Base-by-base conservation (phyloP, 192 early-diverging fungal genomes). In the Pilaira anomala region DNA sequence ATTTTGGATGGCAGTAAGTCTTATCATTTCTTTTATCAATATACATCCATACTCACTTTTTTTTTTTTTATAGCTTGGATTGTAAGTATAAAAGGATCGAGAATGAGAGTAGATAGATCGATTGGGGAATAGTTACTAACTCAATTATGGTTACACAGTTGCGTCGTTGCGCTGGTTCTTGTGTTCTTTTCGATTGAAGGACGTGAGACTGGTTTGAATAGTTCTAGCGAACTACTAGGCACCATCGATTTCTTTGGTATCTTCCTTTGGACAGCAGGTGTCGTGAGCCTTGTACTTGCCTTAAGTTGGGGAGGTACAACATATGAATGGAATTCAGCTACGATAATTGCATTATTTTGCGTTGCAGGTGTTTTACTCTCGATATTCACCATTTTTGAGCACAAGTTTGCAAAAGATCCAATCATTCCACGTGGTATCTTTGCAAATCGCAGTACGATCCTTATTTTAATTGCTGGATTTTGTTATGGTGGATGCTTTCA, bases 291-390 rank as follows among this genome's bases (percentile, higher is more conserved):
- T 25, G 68, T 77, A 5, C 76, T 86, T 61, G 85, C 78, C 21
- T 67, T 86, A 21, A 84, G 81, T 59, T 80, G 77, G 66, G 85
- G 83, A 55, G 83, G 81, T 22, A 79, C 79, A 22, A 63, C 78
- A 8, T 80, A 79, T 52, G 29, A 57, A n/a, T 71, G 69, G 69
- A 61, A 65, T 16, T 52, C 69, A 9, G 24, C 69, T 8, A 46
- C 48, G 18, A 52, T 71, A 6, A 28, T 71, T 21, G 14, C 57
- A 0, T 55, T 71, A 18, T 22, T 71, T 18, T 71, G 69, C 55
- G 58, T 71, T 24, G 30, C 58, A 3, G 69, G 30, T n/a, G 63
- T 48, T 25, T n/a, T 51, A 2, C 21, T 71, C 8, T n/a, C 39
- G 0, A 6, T 46, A 0, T 71, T 71, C 54, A 39, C 12, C 19